Evolutionary conservation across 2,329 filamentous ascomycete genomes (phyloP), one percentile per base, ranked within the genome.

Genomic region (Sphaerulina populicola): DNA sequence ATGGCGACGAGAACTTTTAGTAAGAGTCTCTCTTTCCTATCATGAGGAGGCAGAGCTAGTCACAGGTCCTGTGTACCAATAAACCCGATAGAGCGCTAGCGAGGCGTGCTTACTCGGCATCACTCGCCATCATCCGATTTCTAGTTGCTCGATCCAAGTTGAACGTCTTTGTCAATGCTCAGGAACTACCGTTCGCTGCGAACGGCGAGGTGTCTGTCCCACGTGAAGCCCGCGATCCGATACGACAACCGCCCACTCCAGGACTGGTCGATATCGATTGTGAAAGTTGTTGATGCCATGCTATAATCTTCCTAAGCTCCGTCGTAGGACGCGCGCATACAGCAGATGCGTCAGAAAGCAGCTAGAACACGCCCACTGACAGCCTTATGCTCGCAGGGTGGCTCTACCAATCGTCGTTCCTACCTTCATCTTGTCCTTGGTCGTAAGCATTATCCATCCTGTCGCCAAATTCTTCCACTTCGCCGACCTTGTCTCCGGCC

Each of bases 1-100:
- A 96, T 65, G 66, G 66, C 41, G 89, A 88, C 48, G 91, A 89
- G 52, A 91, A 96, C 66, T 97, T 96, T 71, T 93, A 97, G 64
- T 91, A 88, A 63, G 88, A 97, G 77, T 39, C 31, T 35, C 31
- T n/a, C 31, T 35, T 10, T 35, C 10, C 31, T 35, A n/a, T 4
- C 6, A 35, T 12, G 6, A 35, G 10, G 31, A 35, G 12, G 12
- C 31, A 35, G 10, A 35, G 31, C 31, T 35, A 35, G 3, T 9
- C 10, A 35, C 31, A 27, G 6, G 23, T 4, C 23, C 4, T 35
- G 31, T 35, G 31, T 35, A 35, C 31, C 12, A 35, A 35, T 35
- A n/a, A 35, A 2, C 2, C 10, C 31, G 31, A 10, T 35, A 35
- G 31, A 35, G 31, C 10, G 31, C 31, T 10, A 35, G 10, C 9